Conservation (phyloP, 371 early-diverging fungal genomes). For the Coemansia sp. region DNA sequence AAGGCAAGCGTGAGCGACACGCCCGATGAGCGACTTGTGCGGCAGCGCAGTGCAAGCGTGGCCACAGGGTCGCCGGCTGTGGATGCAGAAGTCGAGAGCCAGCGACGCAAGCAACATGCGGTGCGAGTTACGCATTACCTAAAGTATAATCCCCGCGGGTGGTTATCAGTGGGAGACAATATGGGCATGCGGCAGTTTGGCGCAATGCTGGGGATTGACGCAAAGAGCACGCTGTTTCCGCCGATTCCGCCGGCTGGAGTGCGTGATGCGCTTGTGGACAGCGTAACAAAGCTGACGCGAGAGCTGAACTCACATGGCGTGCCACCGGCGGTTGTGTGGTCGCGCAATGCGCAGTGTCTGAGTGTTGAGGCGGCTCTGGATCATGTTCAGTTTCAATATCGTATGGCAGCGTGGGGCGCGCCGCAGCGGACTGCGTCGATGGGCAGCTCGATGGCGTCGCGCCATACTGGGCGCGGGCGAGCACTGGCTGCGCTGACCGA, state of each 20-base stretch:
- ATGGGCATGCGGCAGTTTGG: constrained; percentile 6
- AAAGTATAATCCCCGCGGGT: constrained; percentile 36
- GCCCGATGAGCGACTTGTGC: background rate
- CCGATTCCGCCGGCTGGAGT: constrained; percentile 8
- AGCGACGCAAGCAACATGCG: constrained; percentile 32
- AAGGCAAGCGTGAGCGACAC: constrained; percentile 1
- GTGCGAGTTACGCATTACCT: constrained; percentile 39
- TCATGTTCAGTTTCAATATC: constrained; percentile 17
- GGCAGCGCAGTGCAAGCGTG: constrained; percentile 4
- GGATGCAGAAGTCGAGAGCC: constrained; percentile 32
- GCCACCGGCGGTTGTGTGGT: constrained; percentile 31
- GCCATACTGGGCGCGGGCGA: background rate
- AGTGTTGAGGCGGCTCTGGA: background rate
- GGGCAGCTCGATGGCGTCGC: background rate
- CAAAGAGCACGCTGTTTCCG: constrained; percentile 3
- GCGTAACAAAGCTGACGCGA: constrained; percentile 1
- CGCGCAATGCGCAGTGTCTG: constrained; percentile 31
- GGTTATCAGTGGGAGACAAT: constrained; percentile 19
- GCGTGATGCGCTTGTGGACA: background rate
- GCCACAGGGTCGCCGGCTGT: constrained; percentile 27
- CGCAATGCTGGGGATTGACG: constrained; percentile 10
- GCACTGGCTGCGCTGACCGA: background rate
- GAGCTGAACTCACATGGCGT: constrained; percentile 30
- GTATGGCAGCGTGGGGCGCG: constrained; percentile 25
- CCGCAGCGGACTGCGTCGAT: background rate